phyloP scores from a whole-genome alignment of 805 yeast species.

The Yamadazyma sp. region DNA sequence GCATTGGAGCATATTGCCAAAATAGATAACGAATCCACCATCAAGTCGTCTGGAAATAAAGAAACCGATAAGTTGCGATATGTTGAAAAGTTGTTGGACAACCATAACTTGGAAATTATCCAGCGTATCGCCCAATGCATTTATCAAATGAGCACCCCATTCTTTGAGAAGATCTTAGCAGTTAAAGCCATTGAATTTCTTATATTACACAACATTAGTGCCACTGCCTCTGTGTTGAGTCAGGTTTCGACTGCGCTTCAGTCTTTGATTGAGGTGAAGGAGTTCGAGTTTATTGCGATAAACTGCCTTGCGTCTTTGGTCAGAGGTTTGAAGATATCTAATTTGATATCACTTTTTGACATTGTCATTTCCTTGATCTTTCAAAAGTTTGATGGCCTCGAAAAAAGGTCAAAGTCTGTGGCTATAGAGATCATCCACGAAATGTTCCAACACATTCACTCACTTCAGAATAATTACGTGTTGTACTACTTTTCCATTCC shows the following conservation, averaged over 20 bases:
- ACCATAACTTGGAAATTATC: slow-evolving; percentile 69
- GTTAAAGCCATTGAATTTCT: slow-evolving; percentile 73
- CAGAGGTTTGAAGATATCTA: slow-evolving; percentile 51
- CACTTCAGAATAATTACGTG: slow-evolving; percentile 35
- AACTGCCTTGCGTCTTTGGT: slow-evolving; percentile 68
- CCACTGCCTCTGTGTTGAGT: slow-evolving; percentile 60
- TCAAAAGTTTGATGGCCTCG: slow-evolving; percentile 62
- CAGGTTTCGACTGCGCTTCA: slow-evolving; percentile 87
- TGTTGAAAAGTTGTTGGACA: slow-evolving; percentile 41
- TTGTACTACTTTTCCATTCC: slow-evolving; percentile 56
- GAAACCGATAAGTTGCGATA: slow-evolving; percentile 16
- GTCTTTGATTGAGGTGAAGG: slow-evolving; percentile 64
- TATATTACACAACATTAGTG: slow-evolving; percentile 55
- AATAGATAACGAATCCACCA: slow-evolving; percentile 14
- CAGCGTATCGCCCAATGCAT: slow-evolving; percentile 79
- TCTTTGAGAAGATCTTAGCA: slow-evolving; percentile 67
- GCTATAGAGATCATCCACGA: slow-evolving; percentile 52
- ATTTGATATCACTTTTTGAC: slow-evolving; percentile 67
- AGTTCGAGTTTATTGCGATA: slow-evolving; percentile 61
- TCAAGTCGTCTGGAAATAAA: slow-evolving; percentile 1
- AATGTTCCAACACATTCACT: slow-evolving; percentile 30
- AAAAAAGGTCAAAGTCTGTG: slow-evolving; percentile 45
- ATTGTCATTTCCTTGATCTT: slow-evolving; percentile 70
- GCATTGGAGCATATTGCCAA: slow-evolving; percentile 46
- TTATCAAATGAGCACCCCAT: slow-evolving; percentile 71